Conservation (phyloP, 1,284 basidiomycete species). For the Kwoniella shivajii region DNA sequence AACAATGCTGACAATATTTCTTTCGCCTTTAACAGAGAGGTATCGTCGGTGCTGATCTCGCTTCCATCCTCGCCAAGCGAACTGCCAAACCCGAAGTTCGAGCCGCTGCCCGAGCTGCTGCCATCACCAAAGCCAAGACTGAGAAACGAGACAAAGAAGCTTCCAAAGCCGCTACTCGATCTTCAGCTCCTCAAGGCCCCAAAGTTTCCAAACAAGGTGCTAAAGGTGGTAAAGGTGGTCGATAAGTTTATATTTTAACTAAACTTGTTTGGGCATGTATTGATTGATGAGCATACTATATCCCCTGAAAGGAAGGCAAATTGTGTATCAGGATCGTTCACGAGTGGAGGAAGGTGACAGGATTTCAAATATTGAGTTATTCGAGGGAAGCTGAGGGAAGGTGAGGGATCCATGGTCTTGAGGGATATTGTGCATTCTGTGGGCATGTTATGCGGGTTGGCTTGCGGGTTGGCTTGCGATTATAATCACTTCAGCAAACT, state of each 20-base stretch:
- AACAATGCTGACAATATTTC: background rate
- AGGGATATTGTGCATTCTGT: no score
- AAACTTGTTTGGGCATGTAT: slow-evolving; percentile 7
- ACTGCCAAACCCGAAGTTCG: slow-evolving; percentile 88
- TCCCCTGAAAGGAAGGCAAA: background rate
- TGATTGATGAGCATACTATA: slow-evolving; percentile 11
- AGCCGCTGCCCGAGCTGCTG: slow-evolving; percentile 74
- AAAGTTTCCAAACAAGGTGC: slow-evolving; percentile 94
- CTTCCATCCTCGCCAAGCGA: slow-evolving; percentile 84
- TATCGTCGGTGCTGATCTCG: slow-evolving; percentile 94
- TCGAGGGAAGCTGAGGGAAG: no score
- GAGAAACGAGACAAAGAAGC: slow-evolving; percentile 96
- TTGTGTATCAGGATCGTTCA: background rate
- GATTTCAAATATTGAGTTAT: no score
- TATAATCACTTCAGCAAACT: no score
- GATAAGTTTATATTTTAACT: slow-evolving; percentile 33
- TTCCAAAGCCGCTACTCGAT: slow-evolving; percentile 80
- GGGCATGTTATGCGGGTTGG: no score
- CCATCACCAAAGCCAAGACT: slow-evolving; percentile 88
- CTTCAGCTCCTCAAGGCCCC: slow-evolving; percentile 59
- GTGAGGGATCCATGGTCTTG: no score
- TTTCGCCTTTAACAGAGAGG: slow-evolving; percentile 68
- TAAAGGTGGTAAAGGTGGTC: slow-evolving; percentile 70
- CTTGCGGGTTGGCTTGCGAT: no score
- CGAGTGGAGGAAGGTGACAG: background rate